These are phyloP conservation scores for Boletus sp. DNA, from an alignment of 768 basidiomycete genomes.

Conservation along the genomic window DNA sequence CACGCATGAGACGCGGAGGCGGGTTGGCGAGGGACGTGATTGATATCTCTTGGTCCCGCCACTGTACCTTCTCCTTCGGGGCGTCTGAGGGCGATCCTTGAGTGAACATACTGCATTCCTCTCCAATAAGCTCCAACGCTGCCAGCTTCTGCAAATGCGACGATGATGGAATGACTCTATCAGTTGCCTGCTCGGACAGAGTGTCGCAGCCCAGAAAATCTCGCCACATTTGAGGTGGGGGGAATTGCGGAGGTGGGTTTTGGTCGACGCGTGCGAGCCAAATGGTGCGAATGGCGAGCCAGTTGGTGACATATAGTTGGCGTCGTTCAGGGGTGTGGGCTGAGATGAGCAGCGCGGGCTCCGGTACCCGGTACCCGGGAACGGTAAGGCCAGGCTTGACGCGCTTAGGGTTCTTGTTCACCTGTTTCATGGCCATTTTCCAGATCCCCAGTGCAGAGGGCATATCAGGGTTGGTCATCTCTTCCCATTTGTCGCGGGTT, in stretches of 20 bases:
- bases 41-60: not conserved
- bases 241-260: no score
- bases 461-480: not conserved
- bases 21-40: not conserved
- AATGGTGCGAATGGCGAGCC: not conserved
- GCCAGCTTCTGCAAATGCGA: no score
- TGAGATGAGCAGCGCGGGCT: not conserved
- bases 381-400: not conserved
- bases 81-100: not conserved
- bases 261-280: no score
- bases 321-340: not conserved
- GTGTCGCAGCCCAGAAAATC: no score
- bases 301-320: slow-evolving; percentile 6
- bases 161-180: no score
- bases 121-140: not conserved
- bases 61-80: not conserved
- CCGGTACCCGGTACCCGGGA: slow-evolving; percentile 1
- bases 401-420: not conserved
- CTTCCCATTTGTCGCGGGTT: not conserved
- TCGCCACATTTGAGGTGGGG: no score
- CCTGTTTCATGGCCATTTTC: not conserved
- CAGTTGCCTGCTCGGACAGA: no score
- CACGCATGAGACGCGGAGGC: not conserved
- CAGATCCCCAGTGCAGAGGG: not conserved
- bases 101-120: not conserved